These are phyloP conservation scores for Russula earlei DNA, from an alignment of 768 basidiomycete species.

Conservation along the genomic window DNA sequence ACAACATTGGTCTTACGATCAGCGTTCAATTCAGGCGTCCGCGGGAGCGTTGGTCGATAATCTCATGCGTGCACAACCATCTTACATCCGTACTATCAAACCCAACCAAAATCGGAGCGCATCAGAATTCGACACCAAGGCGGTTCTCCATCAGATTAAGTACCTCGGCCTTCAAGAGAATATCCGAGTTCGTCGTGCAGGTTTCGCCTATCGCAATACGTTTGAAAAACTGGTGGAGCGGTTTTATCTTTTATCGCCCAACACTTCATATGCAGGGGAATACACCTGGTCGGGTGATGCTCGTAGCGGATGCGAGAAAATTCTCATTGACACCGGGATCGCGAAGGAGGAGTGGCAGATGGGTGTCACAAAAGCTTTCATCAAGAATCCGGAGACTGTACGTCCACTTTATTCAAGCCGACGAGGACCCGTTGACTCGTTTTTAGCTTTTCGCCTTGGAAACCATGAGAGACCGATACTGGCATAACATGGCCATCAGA, in stretches of 20 bases:
- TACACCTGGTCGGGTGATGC: slow-evolving; percentile 93
- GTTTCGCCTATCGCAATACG: slow-evolving; percentile 96
- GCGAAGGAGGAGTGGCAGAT: slow-evolving; percentile 98
- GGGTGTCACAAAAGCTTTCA: slow-evolving; percentile 97
- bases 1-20: background rate
- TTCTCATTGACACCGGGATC: slow-evolving; percentile 92
- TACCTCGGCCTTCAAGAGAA: slow-evolving; percentile 98
- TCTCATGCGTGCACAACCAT: slow-evolving; percentile 93
- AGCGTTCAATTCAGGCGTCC: slow-evolving; percentile 46
- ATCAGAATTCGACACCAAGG: slow-evolving; percentile 88
- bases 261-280: slow-evolving; percentile 96
- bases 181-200: slow-evolving; percentile 92
- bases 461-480: slow-evolving; percentile 97
- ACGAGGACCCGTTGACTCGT: background rate
- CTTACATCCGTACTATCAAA: slow-evolving; percentile 98
- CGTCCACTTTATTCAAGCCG: slow-evolving; percentile 22
- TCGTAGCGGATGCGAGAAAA: slow-evolving; percentile 85
- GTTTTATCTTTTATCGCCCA: slow-evolving; percentile 90
- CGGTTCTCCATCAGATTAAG: slow-evolving; percentile 97
- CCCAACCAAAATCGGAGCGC: slow-evolving; percentile 94
- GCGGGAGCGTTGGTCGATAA: slow-evolving; percentile 95
- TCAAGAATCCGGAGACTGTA: slow-evolving; percentile 98
- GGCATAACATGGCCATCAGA: slow-evolving; percentile 98
- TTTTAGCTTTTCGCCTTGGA: slow-evolving; percentile 89
- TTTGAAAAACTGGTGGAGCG: slow-evolving; percentile 99